Percentiles rank a stretch among this genome's conserved stretches.
Conservation (phyloP, 352 stramenopile genomes). For the Globisporangium camurandrum region DNA sequence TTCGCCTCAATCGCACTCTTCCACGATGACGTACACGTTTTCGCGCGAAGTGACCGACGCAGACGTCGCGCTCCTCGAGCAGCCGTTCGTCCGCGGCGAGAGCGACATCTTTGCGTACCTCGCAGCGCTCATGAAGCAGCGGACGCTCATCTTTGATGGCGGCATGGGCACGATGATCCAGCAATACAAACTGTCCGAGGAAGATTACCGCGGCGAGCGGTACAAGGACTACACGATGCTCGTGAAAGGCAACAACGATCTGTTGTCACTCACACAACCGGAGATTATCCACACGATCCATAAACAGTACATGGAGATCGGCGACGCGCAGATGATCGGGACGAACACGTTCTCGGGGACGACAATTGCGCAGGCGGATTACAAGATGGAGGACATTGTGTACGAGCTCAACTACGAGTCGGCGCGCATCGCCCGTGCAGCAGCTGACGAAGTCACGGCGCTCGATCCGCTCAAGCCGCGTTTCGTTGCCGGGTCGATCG, state of each 20-base stretch:
- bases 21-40: constrained; percentile 10
- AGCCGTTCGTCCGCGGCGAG: constrained; percentile 58
- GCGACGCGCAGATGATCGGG: constrained; percentile 91
- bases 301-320: constrained; percentile 91
- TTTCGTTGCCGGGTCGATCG: constrained; percentile 95
- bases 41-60: constrained; percentile 20
- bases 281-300: constrained; percentile 95
- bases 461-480: constrained; percentile 88
- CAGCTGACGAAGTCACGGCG: constrained; percentile 90
- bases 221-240: constrained; percentile 90
- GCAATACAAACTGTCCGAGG: constrained; percentile 87
- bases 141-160: constrained; percentile 94
- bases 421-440: constrained; percentile 87
- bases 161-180: constrained; percentile 99
- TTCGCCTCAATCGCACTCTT: not conserved
- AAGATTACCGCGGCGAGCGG: constrained; percentile 92
- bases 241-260: constrained; percentile 97
- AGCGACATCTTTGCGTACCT: constrained; percentile 72
- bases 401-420: constrained; percentile 96
- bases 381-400: constrained; percentile 93
- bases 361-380: constrained; percentile 95
- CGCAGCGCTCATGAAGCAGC: constrained; percentile 66
- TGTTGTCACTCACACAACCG: constrained; percentile 93
- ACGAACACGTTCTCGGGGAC: constrained; percentile 97
- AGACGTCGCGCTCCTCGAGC: constrained; percentile 42